Base-by-base conservation (phyloP, 83 land plant species). In the Picea mariana region DNA sequence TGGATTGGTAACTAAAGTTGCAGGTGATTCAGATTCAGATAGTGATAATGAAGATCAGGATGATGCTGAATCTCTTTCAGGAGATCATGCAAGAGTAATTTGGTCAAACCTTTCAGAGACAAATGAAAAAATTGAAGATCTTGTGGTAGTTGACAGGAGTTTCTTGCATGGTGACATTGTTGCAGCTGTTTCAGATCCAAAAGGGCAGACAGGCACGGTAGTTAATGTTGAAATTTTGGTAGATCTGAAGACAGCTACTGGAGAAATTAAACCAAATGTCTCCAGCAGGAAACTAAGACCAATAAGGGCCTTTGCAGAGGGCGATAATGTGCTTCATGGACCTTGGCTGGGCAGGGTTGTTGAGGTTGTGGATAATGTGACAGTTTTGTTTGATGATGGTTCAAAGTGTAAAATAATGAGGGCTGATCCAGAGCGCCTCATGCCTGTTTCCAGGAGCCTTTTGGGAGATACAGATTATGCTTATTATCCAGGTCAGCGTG, bases 341-440 rank as follows among this genome's bases (percentile, higher is more conserved):
- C 85, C 92, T 49, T 98, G 99, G 99, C 86, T 98, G 42, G 99
- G 99, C 62, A 93, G 99, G 79, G 86, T 98, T n/a, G 98, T 96
- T 80, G 98, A 98, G 72, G 93, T 98, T 24, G 72, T 87, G 21
- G 99, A 96, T 83, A 92, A 98, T 80, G 99, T 98, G 40, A 94
- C 93, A 12, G 99, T 98, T 59, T 62, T 91, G 66, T 94, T 98
- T 82, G 99, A 93, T 84, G 99, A 98, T 90, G 99, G 99, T 24
- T 89, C 97, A 47, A 85, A 86, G 21, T 98, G 99, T 85, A 95
- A 94, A 89, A 95, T 98, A 12, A 58, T 86, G 79, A 88, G 84
- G 78, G 94, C 98, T 52, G 94, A 97, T 20, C 97, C 99, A 63
- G 81, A 83, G 65, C 90, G 87, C 5, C 95, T 97, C 24, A 85